Evolutionary conservation across 208 protist genomes (phyloP).

Genomic region (Crithidia sp.): DNA sequence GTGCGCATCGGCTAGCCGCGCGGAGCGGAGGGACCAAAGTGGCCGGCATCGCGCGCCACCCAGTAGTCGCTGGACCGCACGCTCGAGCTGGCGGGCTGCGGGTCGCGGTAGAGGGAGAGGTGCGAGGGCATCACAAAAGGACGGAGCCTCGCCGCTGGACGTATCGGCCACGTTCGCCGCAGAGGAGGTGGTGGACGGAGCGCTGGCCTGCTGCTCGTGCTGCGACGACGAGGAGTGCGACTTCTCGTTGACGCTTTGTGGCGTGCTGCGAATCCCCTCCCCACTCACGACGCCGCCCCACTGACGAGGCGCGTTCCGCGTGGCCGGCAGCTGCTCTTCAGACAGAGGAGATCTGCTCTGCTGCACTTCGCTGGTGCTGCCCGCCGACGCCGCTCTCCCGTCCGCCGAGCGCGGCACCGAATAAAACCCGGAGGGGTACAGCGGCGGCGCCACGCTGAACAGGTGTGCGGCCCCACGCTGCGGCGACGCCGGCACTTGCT

Average conservation of each 20-base stretch:
- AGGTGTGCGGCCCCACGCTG: not conserved
- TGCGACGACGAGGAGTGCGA: too few relatives aligned
- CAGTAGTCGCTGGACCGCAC: slow-evolving; percentile 3
- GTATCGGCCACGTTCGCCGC: not conserved
- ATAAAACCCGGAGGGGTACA: slow-evolving; percentile 4
- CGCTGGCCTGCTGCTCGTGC: too few relatives aligned
- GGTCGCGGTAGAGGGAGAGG: not conserved
- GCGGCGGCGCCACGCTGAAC: slow-evolving; percentile 14
- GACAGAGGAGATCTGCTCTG: too few relatives aligned
- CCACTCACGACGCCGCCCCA: not conserved
- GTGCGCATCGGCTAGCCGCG: not conserved
- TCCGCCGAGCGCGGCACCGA: not conserved
- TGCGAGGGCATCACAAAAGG: not conserved
- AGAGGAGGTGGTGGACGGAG: too few relatives aligned
- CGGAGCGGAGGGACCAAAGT: not conserved
- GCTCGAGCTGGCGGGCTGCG: not conserved
- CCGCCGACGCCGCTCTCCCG: not conserved
- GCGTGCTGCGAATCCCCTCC: not conserved
- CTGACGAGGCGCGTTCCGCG: not conserved
- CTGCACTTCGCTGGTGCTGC: not conserved
- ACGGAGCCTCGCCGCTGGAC: not conserved
- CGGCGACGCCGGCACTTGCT: slow-evolving; percentile 1
- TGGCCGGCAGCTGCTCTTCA: not conserved
- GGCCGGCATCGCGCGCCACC: slow-evolving; percentile 18
- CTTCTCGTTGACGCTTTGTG: not conserved